A percentile compares a stretch with the other conserved stretches of the same genome.
Evolutionary conservation across 805 yeast species (phyloP).

Genomic region (Saccharomyces mikatae): DNA sequence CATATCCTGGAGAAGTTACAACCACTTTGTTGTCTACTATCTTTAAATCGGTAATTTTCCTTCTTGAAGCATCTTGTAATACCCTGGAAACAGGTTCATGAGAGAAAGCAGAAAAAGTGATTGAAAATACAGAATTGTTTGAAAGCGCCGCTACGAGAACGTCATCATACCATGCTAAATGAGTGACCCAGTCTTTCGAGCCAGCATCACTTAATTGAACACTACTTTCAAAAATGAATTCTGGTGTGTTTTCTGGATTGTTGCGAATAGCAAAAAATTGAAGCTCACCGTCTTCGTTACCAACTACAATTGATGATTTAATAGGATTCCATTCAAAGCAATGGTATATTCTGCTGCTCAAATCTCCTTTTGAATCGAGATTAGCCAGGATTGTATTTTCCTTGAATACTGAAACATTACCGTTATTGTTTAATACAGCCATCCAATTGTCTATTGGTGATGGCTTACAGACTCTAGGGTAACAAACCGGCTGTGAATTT

Average conservation of each 20-base stretch:
- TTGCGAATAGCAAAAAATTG: background rate
- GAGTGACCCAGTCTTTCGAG: slow-evolving; percentile 17
- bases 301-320: slow-evolving; percentile 16
- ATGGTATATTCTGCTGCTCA: slow-evolving; percentile 19
- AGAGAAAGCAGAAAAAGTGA: background rate
- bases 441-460: slow-evolving; percentile 14
- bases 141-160: slow-evolving; percentile 11
- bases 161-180: slow-evolving; percentile 11
- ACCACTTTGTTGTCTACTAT: slow-evolving; percentile 8
- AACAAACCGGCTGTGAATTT: slow-evolving; percentile 25
- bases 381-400: slow-evolving; percentile 9
- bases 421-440: slow-evolving; percentile 26
- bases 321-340: slow-evolving; percentile 22
- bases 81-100: background rate
- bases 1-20: slow-evolving; percentile 11
- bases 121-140: slow-evolving; percentile 20
- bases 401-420: slow-evolving; percentile 19
- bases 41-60: slow-evolving; percentile 16
- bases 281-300: slow-evolving; percentile 23
- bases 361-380: slow-evolving; percentile 14
- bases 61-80: slow-evolving; percentile 12
- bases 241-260: background rate
- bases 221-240: background rate
- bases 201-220: background rate
- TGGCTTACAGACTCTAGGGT: slow-evolving; percentile 14